Evolutionary conservation across 257 asterid genomes (phyloP).

Genomic region (Thymus quinquecostatus): DNA sequence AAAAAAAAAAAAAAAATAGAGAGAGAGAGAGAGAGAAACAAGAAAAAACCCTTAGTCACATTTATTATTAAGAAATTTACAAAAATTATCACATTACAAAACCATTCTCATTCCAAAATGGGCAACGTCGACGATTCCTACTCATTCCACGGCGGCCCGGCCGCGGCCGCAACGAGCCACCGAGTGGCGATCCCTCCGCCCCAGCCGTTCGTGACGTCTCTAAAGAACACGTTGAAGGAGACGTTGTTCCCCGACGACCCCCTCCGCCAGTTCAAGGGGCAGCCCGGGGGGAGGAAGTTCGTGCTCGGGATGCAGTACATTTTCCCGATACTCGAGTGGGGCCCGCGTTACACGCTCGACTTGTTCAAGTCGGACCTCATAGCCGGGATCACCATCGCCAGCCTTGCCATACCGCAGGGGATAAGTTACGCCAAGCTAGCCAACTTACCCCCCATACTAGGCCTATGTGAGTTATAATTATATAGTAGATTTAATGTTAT

Average conservation of each 20-base stretch:
- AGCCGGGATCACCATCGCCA: conserved; percentile 87
- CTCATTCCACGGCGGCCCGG: conserved; percentile 10
- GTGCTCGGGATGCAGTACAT: conserved; percentile 58
- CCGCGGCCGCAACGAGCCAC: conserved; percentile 22
- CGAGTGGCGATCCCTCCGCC: conserved; percentile 63
- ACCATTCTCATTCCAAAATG: conserved; percentile 32
- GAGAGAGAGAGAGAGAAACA: too few species aligned
- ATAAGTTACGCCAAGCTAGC: conserved; percentile 90
- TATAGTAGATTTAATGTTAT: neutral
- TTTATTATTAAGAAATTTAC: too few species aligned
- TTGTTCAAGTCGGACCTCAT: conserved; percentile 68
- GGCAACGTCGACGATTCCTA: conserved; percentile 52
- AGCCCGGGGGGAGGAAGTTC: conserved; percentile 47
- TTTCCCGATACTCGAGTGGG: conserved; percentile 82
- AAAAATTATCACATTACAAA: too few species aligned
- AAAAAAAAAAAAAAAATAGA: too few species aligned
- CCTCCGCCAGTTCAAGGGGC: conserved; percentile 75
- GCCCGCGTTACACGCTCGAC: conserved; percentile 50
- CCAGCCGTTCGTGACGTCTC: conserved; percentile 61
- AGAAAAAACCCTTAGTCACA: too few species aligned
- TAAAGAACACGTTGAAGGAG: conserved; percentile 64
- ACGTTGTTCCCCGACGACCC: conserved; percentile 86
- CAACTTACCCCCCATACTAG: conserved; percentile 85
- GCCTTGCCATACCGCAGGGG: conserved; percentile 90
- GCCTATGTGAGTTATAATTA: conserved; percentile 63